Conservation (phyloP, 768 basidiomycete species). For the Crepidotus variabilis region DNA sequence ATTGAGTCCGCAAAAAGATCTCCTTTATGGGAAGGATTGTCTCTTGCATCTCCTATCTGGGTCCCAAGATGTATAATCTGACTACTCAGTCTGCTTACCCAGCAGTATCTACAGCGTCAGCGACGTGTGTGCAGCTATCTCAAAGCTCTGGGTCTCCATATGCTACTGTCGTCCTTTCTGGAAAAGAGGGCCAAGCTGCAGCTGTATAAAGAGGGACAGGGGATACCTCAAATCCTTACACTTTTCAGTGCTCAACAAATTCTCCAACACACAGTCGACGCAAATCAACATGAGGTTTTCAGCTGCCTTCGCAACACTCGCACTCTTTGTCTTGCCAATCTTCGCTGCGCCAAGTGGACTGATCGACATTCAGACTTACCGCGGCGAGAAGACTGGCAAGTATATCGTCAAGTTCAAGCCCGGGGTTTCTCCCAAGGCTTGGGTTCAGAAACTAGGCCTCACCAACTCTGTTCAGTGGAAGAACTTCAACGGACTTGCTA, state of each 20-base stretch:
- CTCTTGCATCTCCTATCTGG: background rate
- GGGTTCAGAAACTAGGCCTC: slow-evolving; percentile 11
- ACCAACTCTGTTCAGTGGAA: slow-evolving; percentile 1
- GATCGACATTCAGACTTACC: slow-evolving; percentile 13
- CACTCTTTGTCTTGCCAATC: background rate
- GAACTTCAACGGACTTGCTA: background rate
- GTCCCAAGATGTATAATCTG: background rate
- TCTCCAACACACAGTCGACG: background rate
- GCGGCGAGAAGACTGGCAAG: slow-evolving; percentile 19
- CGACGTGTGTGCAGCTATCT: background rate
- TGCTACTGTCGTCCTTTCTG: background rate
- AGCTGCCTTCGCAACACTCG: background rate
- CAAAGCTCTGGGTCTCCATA: background rate
- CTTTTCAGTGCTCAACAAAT: background rate
- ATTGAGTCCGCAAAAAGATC: background rate
- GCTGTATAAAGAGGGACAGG: background rate
- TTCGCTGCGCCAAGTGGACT: background rate
- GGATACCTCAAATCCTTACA: background rate
- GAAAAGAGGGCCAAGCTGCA: background rate
- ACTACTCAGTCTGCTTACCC: background rate
- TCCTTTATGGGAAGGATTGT: background rate
- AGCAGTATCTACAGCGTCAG: background rate
- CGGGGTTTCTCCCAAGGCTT: slow-evolving; percentile 13
- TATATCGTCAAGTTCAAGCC: slow-evolving; percentile 25
- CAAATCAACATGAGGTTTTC: background rate